Percentiles rank a stretch among this genome's conserved stretches.
Conservation (phyloP, 352 stramenopile genomes). For the Phytophthora tentaculata region DNA sequence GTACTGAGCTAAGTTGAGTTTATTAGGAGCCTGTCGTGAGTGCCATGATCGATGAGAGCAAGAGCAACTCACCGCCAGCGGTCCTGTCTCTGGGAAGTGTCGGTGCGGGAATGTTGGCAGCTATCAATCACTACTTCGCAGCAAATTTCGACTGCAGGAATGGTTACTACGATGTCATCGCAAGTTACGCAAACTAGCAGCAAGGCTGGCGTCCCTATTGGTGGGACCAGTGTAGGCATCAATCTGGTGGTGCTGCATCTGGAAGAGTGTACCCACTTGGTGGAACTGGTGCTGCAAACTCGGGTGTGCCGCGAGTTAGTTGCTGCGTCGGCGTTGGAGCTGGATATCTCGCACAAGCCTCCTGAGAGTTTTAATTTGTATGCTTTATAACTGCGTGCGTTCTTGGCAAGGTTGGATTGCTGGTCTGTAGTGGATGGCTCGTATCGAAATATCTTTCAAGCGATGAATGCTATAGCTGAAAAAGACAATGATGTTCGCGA, state of each 20-base stretch:
- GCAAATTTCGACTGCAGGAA: neutral
- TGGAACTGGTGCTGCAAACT: neutral
- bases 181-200: neutral
- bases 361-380: neutral
- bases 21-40: neutral
- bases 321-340: neutral
- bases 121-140: constrained; percentile 1
- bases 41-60: neutral
- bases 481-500: too few species aligned
- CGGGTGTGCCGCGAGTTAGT: neutral
- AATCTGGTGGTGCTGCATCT: neutral
- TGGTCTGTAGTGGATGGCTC: too few species aligned
- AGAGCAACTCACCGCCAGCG: neutral
- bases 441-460: too few species aligned
- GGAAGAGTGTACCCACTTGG: neutral
- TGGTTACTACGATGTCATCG: neutral
- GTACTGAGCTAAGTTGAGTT: neutral
- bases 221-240: neutral
- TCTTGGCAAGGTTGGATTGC: too few species aligned
- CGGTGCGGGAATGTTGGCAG: neutral
- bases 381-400: too few species aligned
- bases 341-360: constrained; percentile 1
- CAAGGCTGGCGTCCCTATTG: neutral
- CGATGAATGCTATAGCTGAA: too few species aligned
- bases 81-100: neutral